phyloP scores from a whole-genome alignment of 257 asterid species.

The Solanum raphanifolium region DNA sequence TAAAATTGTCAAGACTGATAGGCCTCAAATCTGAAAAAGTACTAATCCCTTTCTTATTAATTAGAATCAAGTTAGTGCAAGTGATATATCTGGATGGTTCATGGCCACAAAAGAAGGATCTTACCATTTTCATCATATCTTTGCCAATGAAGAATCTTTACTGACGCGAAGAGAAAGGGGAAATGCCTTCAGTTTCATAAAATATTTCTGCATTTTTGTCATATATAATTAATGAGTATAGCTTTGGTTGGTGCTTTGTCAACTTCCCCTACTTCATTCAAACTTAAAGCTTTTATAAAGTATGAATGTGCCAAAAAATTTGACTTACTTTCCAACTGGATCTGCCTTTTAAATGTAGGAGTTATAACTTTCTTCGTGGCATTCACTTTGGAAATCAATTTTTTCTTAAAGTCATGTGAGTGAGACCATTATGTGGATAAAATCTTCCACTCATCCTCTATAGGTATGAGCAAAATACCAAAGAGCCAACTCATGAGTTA shows the following conservation, averaged over 20 bases:
- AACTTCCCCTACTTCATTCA: background rate
- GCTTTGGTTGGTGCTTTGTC: background rate
- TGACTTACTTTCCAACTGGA: background rate
- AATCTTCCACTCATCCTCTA: background rate
- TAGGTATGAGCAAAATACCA: background rate
- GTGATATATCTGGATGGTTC: background rate
- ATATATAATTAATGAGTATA: no score
- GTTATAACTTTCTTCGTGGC: background rate
- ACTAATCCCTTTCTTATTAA: no score
- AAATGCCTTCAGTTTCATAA: background rate
- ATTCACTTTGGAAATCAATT: background rate
- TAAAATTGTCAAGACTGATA: background rate
- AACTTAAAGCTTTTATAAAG: background rate
- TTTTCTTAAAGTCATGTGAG: background rate
- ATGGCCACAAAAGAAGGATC: background rate
- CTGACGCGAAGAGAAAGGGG: background rate
- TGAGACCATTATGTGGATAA: background rate
- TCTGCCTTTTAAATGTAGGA: background rate
- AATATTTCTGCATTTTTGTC: background rate
- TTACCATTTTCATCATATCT: background rate
- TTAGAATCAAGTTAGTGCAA: background rate
- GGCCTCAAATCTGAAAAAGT: no score
- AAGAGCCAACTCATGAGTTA: background rate
- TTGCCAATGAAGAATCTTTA: background rate
- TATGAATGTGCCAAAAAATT: background rate